Conservation (phyloP, 1,284 basidiomycete genomes). For the Papiliotrema laurentii region DNA sequence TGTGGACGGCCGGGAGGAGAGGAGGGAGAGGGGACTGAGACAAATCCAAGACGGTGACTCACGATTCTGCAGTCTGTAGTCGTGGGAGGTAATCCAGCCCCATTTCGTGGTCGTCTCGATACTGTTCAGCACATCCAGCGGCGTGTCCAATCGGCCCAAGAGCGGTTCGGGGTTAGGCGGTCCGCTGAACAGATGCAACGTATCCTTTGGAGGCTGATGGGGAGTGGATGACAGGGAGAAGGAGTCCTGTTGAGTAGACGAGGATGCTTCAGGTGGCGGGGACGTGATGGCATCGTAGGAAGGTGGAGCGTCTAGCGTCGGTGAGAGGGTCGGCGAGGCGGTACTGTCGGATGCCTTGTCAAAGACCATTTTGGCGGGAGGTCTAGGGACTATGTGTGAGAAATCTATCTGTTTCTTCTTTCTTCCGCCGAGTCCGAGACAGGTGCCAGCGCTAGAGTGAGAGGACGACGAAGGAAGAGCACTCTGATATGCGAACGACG, state of each 20-base stretch:
- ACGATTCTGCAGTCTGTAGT: slow-evolving; percentile 27
- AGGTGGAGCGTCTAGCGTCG: slow-evolving; percentile 21
- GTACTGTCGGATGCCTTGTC: no score
- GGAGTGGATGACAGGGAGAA: slow-evolving; percentile 2
- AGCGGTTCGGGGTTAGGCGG: slow-evolving; percentile 32
- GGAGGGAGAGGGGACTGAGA: neutral
- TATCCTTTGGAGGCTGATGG: slow-evolving; percentile 13
- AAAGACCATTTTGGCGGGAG: no score
- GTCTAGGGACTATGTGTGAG: no score
- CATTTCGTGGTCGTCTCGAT: slow-evolving; percentile 12
- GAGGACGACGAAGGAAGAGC: no score
- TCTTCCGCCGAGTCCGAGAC: no score
- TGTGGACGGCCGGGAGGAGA: neutral
- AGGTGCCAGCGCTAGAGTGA: no score
- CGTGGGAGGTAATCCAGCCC: slow-evolving; percentile 12
- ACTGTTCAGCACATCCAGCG: slow-evolving; percentile 6
- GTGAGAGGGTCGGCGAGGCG: no score
- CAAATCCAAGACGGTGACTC: slow-evolving; percentile 8
- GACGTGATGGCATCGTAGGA: slow-evolving; percentile 28
- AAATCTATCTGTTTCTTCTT: no score
- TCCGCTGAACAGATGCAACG: slow-evolving; percentile 24
- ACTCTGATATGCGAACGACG: no score
- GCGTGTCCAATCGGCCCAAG: slow-evolving; percentile 9
- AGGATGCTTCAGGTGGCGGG: neutral
- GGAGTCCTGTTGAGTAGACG: neutral